Conservation (phyloP, 2,329 filamentous ascomycete genomes). For the Neodidymelliopsis sp. region DNA sequence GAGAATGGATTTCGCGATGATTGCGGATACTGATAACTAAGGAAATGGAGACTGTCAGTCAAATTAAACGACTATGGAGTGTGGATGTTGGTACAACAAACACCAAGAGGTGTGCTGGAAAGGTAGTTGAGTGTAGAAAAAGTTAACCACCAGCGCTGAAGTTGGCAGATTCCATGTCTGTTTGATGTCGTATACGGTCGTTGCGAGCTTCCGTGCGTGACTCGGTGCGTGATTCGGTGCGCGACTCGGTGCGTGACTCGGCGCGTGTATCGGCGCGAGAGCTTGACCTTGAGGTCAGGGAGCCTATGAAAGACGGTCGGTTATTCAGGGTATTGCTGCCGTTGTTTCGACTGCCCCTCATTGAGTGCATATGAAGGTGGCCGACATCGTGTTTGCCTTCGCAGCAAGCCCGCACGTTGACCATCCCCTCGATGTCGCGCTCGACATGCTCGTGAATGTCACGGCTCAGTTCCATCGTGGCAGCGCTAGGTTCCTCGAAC, state of each 20-base stretch:
- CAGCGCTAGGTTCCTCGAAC: conserved; percentile 68
- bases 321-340: conserved; percentile 32
- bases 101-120: conserved; percentile 17
- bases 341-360: conserved; percentile 42
- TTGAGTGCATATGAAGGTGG: conserved; percentile 48
- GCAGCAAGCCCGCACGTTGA: conserved; percentile 97
- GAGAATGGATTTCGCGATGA: conserved; percentile 21
- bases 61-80: conserved; percentile 31
- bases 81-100: conserved; percentile 17
- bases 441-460: conserved; percentile 80
- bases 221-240: conserved; percentile 18
- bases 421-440: conserved; percentile 77
- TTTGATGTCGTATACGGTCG: conserved; percentile 32
- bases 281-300: conserved; percentile 45
- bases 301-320: conserved; percentile 41
- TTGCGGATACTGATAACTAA: conserved; percentile 29
- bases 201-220: conserved; percentile 33
- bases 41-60: conserved; percentile 42
- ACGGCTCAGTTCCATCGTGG: conserved; percentile 78
- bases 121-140: conserved; percentile 20
- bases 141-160: conserved; percentile 38
- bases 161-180: conserved; percentile 37
- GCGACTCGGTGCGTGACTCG: conserved; percentile 21
- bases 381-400: conserved; percentile 76
- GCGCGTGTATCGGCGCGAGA: conserved; percentile 39